Evolutionary conservation across 2,329 filamentous ascomycete species (phyloP).

Genomic region (Coniella lustricola): DNA sequence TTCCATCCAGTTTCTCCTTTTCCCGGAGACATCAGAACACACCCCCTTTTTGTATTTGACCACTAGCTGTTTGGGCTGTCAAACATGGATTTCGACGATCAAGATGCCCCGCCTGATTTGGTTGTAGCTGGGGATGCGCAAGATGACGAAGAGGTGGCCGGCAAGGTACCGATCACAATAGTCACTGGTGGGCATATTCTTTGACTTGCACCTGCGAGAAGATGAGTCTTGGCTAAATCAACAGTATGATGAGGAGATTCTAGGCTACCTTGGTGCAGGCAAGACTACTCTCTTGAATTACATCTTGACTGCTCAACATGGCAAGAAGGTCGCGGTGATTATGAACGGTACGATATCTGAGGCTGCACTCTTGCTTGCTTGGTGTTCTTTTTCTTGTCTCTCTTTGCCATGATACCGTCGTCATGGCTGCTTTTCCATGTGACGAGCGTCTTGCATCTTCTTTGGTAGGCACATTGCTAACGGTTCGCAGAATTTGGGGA

Average conservation of each 20-base stretch:
- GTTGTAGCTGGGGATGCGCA: conserved; percentile 38
- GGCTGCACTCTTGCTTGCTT: background rate
- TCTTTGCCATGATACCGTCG: too few species aligned
- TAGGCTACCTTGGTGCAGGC: conserved; percentile 88
- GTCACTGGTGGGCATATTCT: conserved; percentile 55
- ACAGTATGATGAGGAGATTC: background rate
- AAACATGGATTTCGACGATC: conserved; percentile 55
- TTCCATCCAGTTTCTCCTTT: background rate
- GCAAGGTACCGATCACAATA: conserved; percentile 78
- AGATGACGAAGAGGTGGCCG: conserved; percentile 41
- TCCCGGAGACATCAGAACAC: background rate
- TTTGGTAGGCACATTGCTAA: conserved; percentile 7
- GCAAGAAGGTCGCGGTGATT: conserved; percentile 96
- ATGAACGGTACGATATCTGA: conserved; percentile 60
- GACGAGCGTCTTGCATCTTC: too few species aligned
- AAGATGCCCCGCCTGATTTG: conserved; percentile 60
- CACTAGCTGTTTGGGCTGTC: background rate
- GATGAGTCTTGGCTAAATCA: too few species aligned
- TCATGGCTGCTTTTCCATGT: too few species aligned
- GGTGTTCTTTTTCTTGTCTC: too few species aligned
- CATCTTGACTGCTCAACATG: conserved; percentile 88
- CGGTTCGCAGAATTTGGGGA: conserved; percentile 63
- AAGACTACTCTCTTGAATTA: conserved; percentile 96
- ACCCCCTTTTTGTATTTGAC: background rate
- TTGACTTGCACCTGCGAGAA: too few species aligned